Evolutionary conservation across 257 asterid species (phyloP).

Genomic region (Ligustrum vulgare): DNA sequence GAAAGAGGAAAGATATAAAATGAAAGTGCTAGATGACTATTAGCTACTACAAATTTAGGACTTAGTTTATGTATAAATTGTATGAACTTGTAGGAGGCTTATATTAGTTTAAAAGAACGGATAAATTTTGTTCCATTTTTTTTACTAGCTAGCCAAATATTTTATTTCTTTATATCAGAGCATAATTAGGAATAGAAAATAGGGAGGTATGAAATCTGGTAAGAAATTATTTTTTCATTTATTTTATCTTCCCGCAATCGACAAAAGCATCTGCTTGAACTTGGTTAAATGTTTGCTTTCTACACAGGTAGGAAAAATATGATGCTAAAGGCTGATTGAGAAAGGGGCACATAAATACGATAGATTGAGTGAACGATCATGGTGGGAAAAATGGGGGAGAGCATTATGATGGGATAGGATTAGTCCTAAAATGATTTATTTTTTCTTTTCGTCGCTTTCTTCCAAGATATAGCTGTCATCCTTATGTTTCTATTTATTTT

Average conservation of each 20-base stretch:
- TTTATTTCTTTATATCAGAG: too few relatives aligned
- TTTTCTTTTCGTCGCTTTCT: slow-evolving; percentile 3
- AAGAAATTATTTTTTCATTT: slow-evolving; percentile 32
- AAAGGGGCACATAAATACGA: slow-evolving; percentile 98
- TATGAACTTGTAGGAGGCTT: too few relatives aligned
- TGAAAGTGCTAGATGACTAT: too few relatives aligned
- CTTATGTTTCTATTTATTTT: too few relatives aligned
- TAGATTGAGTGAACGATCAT: slow-evolving; percentile 88
- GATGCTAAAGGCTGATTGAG: slow-evolving; percentile 99
- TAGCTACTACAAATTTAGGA: too few relatives aligned
- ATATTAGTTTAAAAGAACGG: too few relatives aligned
- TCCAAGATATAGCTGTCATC: background rate
- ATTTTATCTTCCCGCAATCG: background rate
- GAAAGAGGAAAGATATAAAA: too few relatives aligned
- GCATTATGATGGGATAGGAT: slow-evolving; percentile 95
- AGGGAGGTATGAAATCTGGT: slow-evolving; percentile 99
- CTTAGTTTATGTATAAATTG: too few relatives aligned
- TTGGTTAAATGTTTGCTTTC: background rate
- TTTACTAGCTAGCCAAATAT: too few relatives aligned
- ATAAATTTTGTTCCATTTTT: background rate
- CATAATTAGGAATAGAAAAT: slow-evolving; percentile 87
- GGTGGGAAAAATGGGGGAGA: slow-evolving; percentile 99
- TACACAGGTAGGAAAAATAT: slow-evolving; percentile 95
- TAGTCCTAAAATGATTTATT: slow-evolving; percentile 87
- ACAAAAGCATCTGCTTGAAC: background rate